A percentile compares a stretch with the other conserved stretches of the same genome.
Evolutionary conservation across 1,139 yeast species (phyloP).

Genomic region (Blastobotrys arbuscula): DNA sequence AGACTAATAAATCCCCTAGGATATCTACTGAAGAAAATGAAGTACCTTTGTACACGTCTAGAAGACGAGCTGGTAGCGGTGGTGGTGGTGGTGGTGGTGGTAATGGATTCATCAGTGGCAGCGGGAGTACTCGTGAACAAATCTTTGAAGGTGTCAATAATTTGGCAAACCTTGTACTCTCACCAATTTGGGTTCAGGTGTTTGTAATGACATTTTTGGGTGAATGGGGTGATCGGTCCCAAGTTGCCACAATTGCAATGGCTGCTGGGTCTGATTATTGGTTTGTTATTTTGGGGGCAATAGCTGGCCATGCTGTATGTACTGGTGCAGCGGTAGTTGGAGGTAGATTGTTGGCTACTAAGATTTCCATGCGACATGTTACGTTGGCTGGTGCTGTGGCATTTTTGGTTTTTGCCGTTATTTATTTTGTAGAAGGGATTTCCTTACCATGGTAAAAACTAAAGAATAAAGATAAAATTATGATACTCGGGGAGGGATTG

Average conservation of each 20-base stretch:
- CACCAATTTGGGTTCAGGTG: slow-evolving; percentile 92
- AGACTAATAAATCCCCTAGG: slow-evolving; percentile 29
- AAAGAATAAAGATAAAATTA: too few relatives aligned
- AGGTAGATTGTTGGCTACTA: slow-evolving; percentile 83
- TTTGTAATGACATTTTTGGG: slow-evolving; percentile 95
- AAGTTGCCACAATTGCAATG: slow-evolving; percentile 96
- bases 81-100: slow-evolving; percentile 10
- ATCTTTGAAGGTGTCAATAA: slow-evolving; percentile 40
- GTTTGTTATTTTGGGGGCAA: slow-evolving; percentile 84
- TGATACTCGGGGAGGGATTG: too few relatives aligned
- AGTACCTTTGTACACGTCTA: slow-evolving; percentile 24
- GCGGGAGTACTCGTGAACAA: slow-evolving; percentile 15
- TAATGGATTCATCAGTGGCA: not conserved
- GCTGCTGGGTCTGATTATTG: slow-evolving; percentile 95
- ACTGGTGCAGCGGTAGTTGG: slow-evolving; percentile 91
- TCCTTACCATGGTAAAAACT: slow-evolving; percentile 10
- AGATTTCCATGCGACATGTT: slow-evolving; percentile 85
- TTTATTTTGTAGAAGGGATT: slow-evolving; percentile 49
- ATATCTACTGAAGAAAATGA: slow-evolving; percentile 27
- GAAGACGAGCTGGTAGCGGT: slow-evolving; percentile 18
- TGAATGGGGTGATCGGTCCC: slow-evolving; percentile 99
- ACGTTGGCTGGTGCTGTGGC: slow-evolving; percentile 88
- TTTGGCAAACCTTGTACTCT: slow-evolving; percentile 58
- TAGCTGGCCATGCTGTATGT: slow-evolving; percentile 86
- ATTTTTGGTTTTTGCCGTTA: slow-evolving; percentile 72